Percentiles rank a stretch among this genome's conserved stretches.
Conservation (phyloP, 108 stramenopile genomes). For the Nannochloropsis granulata region DNA sequence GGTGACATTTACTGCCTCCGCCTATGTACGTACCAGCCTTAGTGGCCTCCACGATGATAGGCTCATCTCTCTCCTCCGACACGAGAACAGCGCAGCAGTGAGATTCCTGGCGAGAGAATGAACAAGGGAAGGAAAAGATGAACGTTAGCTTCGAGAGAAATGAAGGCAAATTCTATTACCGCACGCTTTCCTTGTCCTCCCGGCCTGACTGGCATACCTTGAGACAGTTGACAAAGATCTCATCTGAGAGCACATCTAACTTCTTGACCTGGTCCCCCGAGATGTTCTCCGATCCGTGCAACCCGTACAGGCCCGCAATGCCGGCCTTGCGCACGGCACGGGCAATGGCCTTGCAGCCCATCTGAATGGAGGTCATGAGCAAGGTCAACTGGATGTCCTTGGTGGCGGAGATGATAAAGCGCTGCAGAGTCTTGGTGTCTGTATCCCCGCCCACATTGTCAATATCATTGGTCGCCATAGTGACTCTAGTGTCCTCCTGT, state of each 20-base stretch:
- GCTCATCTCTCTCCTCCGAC: constrained; percentile 93
- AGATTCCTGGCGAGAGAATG: constrained; percentile 21
- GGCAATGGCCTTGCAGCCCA: constrained; percentile 91
- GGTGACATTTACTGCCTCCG: background rate
- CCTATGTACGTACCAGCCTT: constrained; percentile 27
- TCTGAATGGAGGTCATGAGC: constrained; percentile 2
- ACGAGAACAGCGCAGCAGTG: constrained; percentile 75
- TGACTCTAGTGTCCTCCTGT: background rate
- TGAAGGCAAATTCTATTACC: background rate
- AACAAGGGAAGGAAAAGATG: background rate
- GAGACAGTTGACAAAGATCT: constrained; percentile 96
- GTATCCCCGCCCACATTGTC: background rate
- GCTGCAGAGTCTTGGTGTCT: background rate
- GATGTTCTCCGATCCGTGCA: constrained; percentile 85
- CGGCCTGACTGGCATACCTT: constrained; percentile 30
- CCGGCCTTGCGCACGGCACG: constrained; percentile 52
- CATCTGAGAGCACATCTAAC: constrained; percentile 94
- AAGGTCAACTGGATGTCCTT: background rate
- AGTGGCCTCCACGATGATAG: constrained; percentile 75
- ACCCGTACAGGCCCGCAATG: constrained; percentile 62
- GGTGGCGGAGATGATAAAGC: background rate
- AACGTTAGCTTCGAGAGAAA: background rate
- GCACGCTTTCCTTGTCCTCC: background rate
- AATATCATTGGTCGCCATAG: background rate
- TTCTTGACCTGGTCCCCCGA: constrained; percentile 99